A percentile compares a stretch with the other conserved stretches of the same genome.
Conservation (phyloP, 306 rosid species). For the Adenanthera pavonina region DNA sequence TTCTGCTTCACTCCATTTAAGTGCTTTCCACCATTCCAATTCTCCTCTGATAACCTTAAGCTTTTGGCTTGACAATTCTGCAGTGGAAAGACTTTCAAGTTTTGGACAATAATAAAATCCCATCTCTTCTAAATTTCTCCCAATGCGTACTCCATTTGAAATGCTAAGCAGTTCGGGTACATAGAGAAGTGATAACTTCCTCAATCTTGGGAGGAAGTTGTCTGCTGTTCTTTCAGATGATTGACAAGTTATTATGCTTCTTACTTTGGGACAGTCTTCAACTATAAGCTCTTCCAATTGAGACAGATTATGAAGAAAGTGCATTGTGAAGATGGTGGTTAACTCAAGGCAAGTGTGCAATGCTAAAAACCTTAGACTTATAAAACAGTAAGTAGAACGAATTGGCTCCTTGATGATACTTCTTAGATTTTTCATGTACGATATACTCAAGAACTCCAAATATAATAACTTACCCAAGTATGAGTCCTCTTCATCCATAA, state of each 20-base stretch:
- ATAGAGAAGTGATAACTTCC: background rate
- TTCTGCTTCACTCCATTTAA: background rate
- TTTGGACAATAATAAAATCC: slow-evolving; percentile 15
- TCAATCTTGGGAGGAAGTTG: background rate
- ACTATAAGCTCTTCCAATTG: background rate
- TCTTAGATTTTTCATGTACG: background rate
- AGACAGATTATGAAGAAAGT: background rate
- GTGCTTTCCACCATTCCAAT: background rate
- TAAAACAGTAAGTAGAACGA: background rate
- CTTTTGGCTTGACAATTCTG: background rate
- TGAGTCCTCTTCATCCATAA: background rate
- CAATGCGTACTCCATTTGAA: slow-evolving; percentile 2
- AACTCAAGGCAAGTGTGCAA: slow-evolving; percentile 15
- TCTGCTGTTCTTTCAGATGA: background rate
- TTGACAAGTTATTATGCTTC: background rate
- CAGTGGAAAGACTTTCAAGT: background rate
- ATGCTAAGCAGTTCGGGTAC: background rate
- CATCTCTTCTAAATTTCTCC: background rate
- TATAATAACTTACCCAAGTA: no score
- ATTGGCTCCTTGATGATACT: background rate
- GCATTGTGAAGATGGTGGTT: background rate
- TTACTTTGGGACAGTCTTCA: background rate
- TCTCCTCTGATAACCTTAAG: slow-evolving; percentile 6
- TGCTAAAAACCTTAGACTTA: background rate
- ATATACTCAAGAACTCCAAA: background rate